phyloP scores from a whole-genome alignment of 371 early-diverging fungal genomes.

The Thermomucor indicae-seudaticae region DNA sequence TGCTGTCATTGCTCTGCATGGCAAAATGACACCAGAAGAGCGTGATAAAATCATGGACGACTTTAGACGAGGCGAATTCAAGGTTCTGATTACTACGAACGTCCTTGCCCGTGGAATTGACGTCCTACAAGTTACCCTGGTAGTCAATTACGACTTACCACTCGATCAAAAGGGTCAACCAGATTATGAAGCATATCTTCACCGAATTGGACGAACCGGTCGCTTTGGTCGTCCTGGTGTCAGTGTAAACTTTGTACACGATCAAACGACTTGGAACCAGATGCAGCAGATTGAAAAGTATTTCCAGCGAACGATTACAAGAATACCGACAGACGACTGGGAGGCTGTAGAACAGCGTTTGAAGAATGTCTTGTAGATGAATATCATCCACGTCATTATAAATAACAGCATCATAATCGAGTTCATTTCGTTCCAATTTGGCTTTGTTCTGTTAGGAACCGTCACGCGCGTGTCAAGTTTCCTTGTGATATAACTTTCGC shows the following conservation, averaged over 20 bases:
- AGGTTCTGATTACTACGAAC: conserved; percentile 96
- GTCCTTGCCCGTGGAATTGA: conserved; percentile 98
- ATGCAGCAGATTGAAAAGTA: conserved; percentile 77
- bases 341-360: conserved; percentile 72
- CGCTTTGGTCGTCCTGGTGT: conserved; percentile 97
- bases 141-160: conserved; percentile 98
- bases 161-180: conserved; percentile 52
- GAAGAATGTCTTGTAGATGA: conserved; percentile 39
- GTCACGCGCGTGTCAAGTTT: no score
- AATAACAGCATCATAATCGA: neutral
- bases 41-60: conserved; percentile 92
- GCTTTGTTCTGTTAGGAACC: neutral
- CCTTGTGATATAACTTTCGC: no score
- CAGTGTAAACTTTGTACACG: conserved; percentile 94
- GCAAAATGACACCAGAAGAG: conserved; percentile 72
- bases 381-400: neutral
- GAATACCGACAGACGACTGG: conserved; percentile 76
- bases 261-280: conserved; percentile 60
- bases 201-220: conserved; percentile 99
- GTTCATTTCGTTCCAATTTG: neutral
- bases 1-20: conserved; percentile 85
- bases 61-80: conserved; percentile 88
- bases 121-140: conserved; percentile 92
- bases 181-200: conserved; percentile 95
- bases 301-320: conserved; percentile 70